phyloP scores from a whole-genome alignment of 2,329 filamentous ascomycete genomes.

The Ophiosphaerella korrae region DNA sequence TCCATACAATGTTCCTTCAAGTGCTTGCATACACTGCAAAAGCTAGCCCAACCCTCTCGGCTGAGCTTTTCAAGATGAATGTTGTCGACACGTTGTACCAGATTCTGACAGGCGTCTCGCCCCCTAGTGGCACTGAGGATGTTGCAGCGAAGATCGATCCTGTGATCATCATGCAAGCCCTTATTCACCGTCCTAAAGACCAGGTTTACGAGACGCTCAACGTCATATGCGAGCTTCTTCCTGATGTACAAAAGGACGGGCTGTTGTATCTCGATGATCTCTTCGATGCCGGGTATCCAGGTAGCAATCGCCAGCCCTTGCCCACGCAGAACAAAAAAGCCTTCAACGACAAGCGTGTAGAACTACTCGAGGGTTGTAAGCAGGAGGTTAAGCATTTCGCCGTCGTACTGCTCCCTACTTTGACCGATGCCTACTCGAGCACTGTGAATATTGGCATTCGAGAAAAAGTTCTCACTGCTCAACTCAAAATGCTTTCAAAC shows the following conservation, averaged over 20 bases:
- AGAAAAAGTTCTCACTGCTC: slow-evolving; percentile 93
- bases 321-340: slow-evolving; percentile 58
- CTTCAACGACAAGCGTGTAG: slow-evolving; percentile 79
- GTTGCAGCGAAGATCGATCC: slow-evolving; percentile 88
- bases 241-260: slow-evolving; percentile 67
- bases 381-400: slow-evolving; percentile 88
- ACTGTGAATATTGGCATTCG: slow-evolving; percentile 94
- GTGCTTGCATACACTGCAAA: slow-evolving; percentile 89
- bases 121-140: slow-evolving; percentile 77
- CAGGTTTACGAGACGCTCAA: slow-evolving; percentile 98
- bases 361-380: slow-evolving; percentile 81
- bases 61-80: slow-evolving; percentile 92
- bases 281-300: slow-evolving; percentile 55
- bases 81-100: slow-evolving; percentile 98
- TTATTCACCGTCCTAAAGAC: slow-evolving; percentile 93
- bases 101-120: slow-evolving; percentile 93
- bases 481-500: slow-evolving; percentile 97
- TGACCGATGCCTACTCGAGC: slow-evolving; percentile 96
- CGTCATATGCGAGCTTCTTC: slow-evolving; percentile 92
- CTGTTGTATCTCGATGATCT: slow-evolving; percentile 59
- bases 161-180: slow-evolving; percentile 96
- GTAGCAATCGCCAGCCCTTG: slow-evolving; percentile 51
- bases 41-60: slow-evolving; percentile 83
- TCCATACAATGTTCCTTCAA: slow-evolving; percentile 94
- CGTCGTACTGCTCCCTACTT: slow-evolving; percentile 87